Base-by-base conservation (phyloP, 345 rosid genomes). In the Citrus reticulata region DNA sequence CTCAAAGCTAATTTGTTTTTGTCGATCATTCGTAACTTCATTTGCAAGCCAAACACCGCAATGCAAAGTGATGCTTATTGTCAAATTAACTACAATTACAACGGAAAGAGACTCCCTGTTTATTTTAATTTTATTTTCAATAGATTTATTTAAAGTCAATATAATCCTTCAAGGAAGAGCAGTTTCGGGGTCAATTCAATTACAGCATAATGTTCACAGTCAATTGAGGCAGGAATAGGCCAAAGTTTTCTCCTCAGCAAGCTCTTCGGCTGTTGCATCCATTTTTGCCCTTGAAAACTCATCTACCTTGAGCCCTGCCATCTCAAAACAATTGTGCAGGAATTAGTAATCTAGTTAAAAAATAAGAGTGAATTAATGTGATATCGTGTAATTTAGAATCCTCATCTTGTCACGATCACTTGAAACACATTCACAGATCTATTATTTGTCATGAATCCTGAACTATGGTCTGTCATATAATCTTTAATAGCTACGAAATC, bases 251-350 rank as follows among this genome's bases (percentile, higher is more conserved):
- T 95, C 98, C 84, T 95, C 97, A 40, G 82, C 67, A 24, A 93
- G 91, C 86, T 95, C 98, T 40, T 83, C 83, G 0, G 91, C 94
- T 1, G 98, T 90, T 17, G 86, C 90, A 77, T 95, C 98, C 98
- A 93, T 88, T 87, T 88, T 91, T 25, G 60, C 69, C 87, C 95
- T 91, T 3, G 98, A 91, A 58, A 93, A 89, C 77, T 87, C 91
- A 19, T 93, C 93, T 24, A 92, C 84, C 73, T 81, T 67, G 8
- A 95, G 91, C 59, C 94, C 95, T 92, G 85, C 71, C 57, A 65
- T 49, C 42, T 61, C 62, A 8, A 24, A 54, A 40, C 17, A 27
- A 49, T 5, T 29, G 20, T 29, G 46, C 75, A 7, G 34, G 49
- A 22, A 37, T 3, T 62, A 11, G 4, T 7, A 19, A 27, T 60